Base-by-base conservation (phyloP, 1,139 yeast genomes). In the Yamadazyma sp. region DNA sequence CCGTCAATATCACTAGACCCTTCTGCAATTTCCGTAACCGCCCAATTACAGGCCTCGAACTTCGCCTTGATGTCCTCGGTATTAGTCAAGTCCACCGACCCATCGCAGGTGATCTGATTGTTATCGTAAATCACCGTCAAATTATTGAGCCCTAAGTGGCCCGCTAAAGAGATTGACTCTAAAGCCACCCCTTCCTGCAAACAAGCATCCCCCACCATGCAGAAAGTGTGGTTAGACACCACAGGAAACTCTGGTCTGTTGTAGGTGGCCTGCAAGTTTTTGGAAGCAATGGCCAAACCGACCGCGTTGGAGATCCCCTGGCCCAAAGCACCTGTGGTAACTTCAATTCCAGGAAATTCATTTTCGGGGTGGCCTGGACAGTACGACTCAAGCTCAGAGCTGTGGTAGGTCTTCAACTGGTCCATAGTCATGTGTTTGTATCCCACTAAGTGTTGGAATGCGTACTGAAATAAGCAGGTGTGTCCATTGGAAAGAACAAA, bases 251-350 rank as follows among this genome's bases (percentile, higher is more conserved):
- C 59, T 7, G 63, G 63, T 41, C 48, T 53, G 54, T 64, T 64
- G 46, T 58, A 64, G 14, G 52, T 54, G 2, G 63, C 66, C 17
- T 47, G 54, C 33, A 65, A 49, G 35, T 62, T 56, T 41, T 64
- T 62, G 3, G 55, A 31, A 23, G 68, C 70, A 29, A 64, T 59
- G 12, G 70, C 70, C 41, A 64, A 40, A 17, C 70, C 70, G 11
- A 65, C 67, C 11, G 67, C 56, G 43, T 65, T 64, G 21, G 68
- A 48, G 24, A 64, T 52, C 32, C 70, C 70, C 47, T 65, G 70
- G 28, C 70, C 70, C 35, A 64, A 45, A 5, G 68, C 61, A 21
- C 70, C 70, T n/a, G 70, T 64, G 20, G 69, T 64, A 35, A 64
- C 56, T 42, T 64, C 70, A 27, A 64, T 52, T 15, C 67, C 70